Percentiles rank a stretch among this genome's conserved stretches.
Conservation (phyloP, 164 flowering plant genomes). For the Nymphaea colorata region DNA sequence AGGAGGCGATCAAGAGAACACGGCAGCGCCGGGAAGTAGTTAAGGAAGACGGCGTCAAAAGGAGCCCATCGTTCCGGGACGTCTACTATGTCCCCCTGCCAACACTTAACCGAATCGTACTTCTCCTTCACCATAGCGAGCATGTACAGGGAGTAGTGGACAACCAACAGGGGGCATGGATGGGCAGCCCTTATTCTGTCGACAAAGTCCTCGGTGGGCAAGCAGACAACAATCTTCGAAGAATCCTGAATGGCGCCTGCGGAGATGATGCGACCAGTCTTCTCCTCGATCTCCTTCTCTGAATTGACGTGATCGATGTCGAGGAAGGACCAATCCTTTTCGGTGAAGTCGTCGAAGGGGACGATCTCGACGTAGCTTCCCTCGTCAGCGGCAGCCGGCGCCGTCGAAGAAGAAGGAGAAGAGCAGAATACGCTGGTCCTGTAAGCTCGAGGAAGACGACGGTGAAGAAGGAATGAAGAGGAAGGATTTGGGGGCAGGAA, state of each 20-base stretch:
- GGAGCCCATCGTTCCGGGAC: constrained; percentile 80
- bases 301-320: constrained; percentile 31
- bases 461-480: background rate
- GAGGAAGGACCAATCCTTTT: constrained; percentile 91
- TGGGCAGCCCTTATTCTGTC: constrained; percentile 40
- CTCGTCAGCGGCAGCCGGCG: constrained; percentile 9
- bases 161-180: constrained; percentile 36
- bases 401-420: background rate
- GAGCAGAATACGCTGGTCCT: background rate
- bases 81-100: constrained; percentile 73
- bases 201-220: constrained; percentile 57
- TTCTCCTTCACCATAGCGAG: constrained; percentile 72
- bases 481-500: background rate
- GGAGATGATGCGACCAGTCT: constrained; percentile 35
- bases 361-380: constrained; percentile 4
- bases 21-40: constrained; percentile 66
- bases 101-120: constrained; percentile 67
- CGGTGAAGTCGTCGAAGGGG: constrained; percentile 46
- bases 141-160: constrained; percentile 73
- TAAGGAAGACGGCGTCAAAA: constrained; percentile 70
- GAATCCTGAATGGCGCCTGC: constrained; percentile 34
- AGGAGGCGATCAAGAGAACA: constrained; percentile 45
- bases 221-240: constrained; percentile 62
- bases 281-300: constrained; percentile 20
- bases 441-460: background rate